phyloP scores from a whole-genome alignment of 305 asterid species.

The Plantago rigida region DNA sequence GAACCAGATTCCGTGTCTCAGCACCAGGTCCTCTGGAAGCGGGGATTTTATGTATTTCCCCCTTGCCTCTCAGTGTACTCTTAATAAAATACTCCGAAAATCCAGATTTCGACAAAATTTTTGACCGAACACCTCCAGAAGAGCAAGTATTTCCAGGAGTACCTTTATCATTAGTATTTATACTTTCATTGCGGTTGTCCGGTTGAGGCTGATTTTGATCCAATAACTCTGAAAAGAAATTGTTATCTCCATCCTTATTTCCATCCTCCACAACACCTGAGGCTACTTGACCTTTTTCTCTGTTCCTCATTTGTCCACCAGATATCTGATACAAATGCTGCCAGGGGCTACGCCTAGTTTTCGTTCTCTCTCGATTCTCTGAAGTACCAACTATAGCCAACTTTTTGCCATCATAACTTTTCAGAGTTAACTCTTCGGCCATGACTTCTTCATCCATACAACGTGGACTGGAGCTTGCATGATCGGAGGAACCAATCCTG shows the following conservation, averaged over 20 bases:
- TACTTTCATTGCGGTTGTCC: slow-evolving; percentile 27
- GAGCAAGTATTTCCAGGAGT: slow-evolving; percentile 33
- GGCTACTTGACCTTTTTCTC: slow-evolving; percentile 45
- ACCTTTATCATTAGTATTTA: slow-evolving; percentile 40
- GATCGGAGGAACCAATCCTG: slow-evolving; percentile 73
- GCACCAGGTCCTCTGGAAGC: slow-evolving; percentile 31
- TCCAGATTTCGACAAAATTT: slow-evolving; percentile 52
- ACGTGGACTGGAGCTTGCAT: slow-evolving; percentile 74
- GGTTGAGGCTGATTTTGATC: slow-evolving; percentile 36
- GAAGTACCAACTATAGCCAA: slow-evolving; percentile 48
- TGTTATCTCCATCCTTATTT: slow-evolving; percentile 37
- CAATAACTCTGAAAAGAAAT: slow-evolving; percentile 42
- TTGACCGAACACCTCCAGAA: slow-evolving; percentile 55
- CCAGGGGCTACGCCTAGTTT: slow-evolving; percentile 18
- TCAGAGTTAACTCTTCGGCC: slow-evolving; percentile 75
- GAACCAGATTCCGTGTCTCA: slow-evolving; percentile 24
- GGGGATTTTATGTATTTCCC: slow-evolving; percentile 38
- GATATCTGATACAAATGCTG: slow-evolving; percentile 27
- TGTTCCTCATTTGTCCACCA: slow-evolving; percentile 26
- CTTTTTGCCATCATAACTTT: slow-evolving; percentile 57
- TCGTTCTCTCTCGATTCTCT: slow-evolving; percentile 7
- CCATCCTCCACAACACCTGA: slow-evolving; percentile 50
- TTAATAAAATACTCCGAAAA: slow-evolving; percentile 48
- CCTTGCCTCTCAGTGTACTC: slow-evolving; percentile 49
- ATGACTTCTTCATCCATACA: slow-evolving; percentile 56